These are phyloP conservation scores for Moesziomyces parantarcticus DNA, from an alignment of 1,284 basidiomycete genomes.

Conservation along the genomic window DNA sequence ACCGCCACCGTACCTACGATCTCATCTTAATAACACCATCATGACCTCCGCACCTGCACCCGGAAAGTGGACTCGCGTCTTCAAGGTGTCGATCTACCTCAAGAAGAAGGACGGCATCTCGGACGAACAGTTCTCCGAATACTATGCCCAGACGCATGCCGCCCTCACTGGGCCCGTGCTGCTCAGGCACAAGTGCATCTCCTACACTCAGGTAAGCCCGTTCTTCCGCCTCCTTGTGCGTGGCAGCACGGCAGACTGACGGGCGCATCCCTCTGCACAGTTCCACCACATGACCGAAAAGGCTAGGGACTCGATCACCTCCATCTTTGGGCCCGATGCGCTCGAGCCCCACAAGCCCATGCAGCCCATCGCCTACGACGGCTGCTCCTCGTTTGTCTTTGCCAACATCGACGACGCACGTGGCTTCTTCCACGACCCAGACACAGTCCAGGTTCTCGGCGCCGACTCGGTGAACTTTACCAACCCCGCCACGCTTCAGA, in stretches of 20 bases:
- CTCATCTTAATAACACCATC: not conserved
- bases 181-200: constrained; percentile 18
- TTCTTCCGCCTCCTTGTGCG: too few relatives aligned
- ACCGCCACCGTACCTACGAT: too few relatives aligned
- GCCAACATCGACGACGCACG: constrained; percentile 15
- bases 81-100: constrained; percentile 24
- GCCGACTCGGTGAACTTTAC: constrained; percentile 18
- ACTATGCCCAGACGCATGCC: constrained; percentile 21
- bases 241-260: too few relatives aligned
- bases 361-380: constrained; percentile 23
- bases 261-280: not conserved
- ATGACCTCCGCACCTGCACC: not conserved
- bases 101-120: constrained; percentile 20
- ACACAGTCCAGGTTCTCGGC: constrained; percentile 12
- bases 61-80: constrained; percentile 6
- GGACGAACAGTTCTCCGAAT: constrained; percentile 17
- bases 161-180: constrained; percentile 12
- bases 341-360: constrained; percentile 11
- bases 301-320: constrained; percentile 4
- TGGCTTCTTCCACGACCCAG: constrained; percentile 22
- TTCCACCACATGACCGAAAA: constrained; percentile 17
- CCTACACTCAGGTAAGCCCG: constrained; percentile 21
- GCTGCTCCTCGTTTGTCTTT: constrained; percentile 29
- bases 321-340: constrained; percentile 25
- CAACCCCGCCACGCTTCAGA: constrained; percentile 16